Percentiles rank a stretch among this genome's conserved stretches.
phyloP scores from a whole-genome alignment of 140 eudicot genomes.

The Senecio squalidus region DNA sequence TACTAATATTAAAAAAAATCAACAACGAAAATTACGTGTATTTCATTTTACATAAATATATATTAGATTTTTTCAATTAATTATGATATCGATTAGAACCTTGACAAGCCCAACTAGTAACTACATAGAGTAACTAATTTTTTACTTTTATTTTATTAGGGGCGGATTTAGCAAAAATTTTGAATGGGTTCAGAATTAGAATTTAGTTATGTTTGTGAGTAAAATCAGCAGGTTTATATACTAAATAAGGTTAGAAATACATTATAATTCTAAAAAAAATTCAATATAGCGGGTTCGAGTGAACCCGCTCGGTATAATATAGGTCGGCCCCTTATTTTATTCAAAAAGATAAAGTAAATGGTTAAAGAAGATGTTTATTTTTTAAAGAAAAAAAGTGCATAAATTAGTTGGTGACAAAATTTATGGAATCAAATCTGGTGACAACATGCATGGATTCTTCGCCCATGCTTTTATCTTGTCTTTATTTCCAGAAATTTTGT shows the following conservation, averaged over 20 bases:
- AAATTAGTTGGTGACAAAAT: slow-evolving; percentile 9
- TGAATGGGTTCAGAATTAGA: too few species aligned
- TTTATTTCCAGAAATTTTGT: slow-evolving; percentile 5
- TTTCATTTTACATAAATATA: neutral
- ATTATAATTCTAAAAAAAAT: neutral
- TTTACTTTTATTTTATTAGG: too few species aligned
- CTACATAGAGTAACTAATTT: too few species aligned
- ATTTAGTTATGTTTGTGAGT: too few species aligned
- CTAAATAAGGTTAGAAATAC: too few species aligned
- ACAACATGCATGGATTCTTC: slow-evolving; percentile 21
- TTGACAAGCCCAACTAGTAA: too few species aligned
- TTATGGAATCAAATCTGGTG: slow-evolving; percentile 12
- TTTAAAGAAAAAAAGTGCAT: too few species aligned
- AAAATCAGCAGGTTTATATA: too few species aligned
- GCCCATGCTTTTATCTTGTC: slow-evolving; percentile 6
- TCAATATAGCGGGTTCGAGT: neutral
- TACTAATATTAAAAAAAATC: neutral
- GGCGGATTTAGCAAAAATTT: too few species aligned
- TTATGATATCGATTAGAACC: too few species aligned
- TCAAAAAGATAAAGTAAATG: neutral
- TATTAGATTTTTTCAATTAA: too few species aligned
- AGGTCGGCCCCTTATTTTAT: neutral
- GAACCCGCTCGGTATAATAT: too few species aligned
- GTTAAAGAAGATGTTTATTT: neutral
- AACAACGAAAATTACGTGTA: neutral